phyloP scores from a whole-genome alignment of 352 stramenopile species.

The Phytophthora boehmeriae region DNA sequence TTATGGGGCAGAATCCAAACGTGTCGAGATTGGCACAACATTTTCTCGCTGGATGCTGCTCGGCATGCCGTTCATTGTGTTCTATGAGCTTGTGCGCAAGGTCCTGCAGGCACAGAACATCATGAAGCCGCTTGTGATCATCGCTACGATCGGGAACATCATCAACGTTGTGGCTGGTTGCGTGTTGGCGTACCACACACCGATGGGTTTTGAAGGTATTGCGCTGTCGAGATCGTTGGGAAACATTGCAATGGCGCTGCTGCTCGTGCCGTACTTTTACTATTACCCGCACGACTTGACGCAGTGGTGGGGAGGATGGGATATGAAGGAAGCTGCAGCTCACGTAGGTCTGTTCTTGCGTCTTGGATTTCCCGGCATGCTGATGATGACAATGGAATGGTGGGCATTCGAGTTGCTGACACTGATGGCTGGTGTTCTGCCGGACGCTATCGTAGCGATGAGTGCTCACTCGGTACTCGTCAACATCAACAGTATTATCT shows the following conservation, averaged over 20 bases:
- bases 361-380: conserved; percentile 49
- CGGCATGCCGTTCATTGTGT: conserved; percentile 63
- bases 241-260: conserved; percentile 38
- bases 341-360: conserved; percentile 44
- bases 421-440: conserved; percentile 42
- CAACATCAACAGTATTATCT: conserved; percentile 52
- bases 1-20: conserved; percentile 38
- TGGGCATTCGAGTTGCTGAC: conserved; percentile 62
- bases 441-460: conserved; percentile 41
- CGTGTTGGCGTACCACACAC: conserved; percentile 67
- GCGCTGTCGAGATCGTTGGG: conserved; percentile 53
- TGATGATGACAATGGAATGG: conserved; percentile 61
- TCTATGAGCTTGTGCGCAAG: conserved; percentile 78
- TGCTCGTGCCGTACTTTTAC: conserved; percentile 51
- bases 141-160: conserved; percentile 51
- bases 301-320: conserved; percentile 41
- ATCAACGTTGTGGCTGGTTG: conserved; percentile 59
- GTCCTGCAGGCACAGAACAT: conserved; percentile 71
- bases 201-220: conserved; percentile 64
- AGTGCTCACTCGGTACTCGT: conserved; percentile 56
- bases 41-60: conserved; percentile 58
- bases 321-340: conserved; percentile 20
- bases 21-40: conserved; percentile 53
- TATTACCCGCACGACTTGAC: conserved; percentile 25
- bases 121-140: conserved; percentile 62